Evolutionary conservation across 345 rosid genomes (phyloP).

Genomic region (Psidium guajava): DNA sequence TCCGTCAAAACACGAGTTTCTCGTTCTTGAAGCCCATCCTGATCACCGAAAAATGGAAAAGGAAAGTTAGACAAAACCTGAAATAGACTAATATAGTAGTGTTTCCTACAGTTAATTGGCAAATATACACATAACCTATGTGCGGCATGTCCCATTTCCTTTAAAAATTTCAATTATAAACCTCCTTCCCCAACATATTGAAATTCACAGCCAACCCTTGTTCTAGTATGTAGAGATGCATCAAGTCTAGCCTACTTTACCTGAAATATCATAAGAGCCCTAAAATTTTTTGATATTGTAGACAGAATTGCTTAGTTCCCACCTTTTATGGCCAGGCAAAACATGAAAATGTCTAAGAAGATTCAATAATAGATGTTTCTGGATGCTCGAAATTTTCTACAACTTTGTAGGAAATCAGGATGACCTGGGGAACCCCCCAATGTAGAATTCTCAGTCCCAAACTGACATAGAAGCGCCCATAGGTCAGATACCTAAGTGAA

Average conservation of each 20-base stretch:
- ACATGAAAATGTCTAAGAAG: background rate
- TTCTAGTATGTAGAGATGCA: background rate
- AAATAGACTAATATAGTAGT: background rate
- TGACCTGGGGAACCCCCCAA: background rate
- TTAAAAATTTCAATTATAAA: background rate
- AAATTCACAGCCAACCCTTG: background rate
- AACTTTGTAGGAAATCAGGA: background rate
- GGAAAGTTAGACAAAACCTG: background rate
- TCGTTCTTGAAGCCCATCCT: background rate
- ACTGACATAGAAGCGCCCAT: background rate
- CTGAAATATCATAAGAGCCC: background rate
- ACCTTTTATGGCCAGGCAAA: background rate
- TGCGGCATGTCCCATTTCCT: background rate
- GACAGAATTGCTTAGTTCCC: background rate
- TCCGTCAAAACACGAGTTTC: constrained; percentile 25
- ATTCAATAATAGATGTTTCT: background rate
- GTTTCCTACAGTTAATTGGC: background rate
- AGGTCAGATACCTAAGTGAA: background rate
- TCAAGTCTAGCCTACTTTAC: background rate
- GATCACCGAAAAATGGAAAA: background rate
- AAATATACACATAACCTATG: background rate
- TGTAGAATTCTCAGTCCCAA: background rate
- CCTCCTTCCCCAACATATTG: background rate
- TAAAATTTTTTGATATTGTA: background rate
- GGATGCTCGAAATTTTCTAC: background rate